Conservation (phyloP, 192 early-diverging fungal genomes). For the Backusella parvicylindrica region DNA sequence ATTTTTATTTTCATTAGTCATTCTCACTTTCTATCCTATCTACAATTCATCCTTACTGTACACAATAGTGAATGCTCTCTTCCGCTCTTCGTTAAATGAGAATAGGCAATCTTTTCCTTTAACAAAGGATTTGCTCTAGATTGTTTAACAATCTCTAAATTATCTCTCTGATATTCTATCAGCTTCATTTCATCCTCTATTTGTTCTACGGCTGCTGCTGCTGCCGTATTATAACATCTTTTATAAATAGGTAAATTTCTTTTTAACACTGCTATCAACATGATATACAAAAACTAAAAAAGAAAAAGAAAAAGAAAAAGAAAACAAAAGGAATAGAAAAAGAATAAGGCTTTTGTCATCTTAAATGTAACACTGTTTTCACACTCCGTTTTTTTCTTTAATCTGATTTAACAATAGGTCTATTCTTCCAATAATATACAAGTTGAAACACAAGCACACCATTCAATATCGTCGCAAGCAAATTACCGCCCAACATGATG, state of each 20-base stretch:
- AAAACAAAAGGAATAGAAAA: neutral
- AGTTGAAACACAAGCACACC: slow-evolving; percentile 77
- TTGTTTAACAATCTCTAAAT: slow-evolving; percentile 23
- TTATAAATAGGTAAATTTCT: neutral
- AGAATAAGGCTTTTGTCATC: neutral
- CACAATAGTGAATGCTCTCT: slow-evolving; percentile 23
- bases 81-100: slow-evolving; percentile 5
- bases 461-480: slow-evolving; percentile 76
- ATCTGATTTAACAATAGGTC: neutral
- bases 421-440: slow-evolving; percentile 34
- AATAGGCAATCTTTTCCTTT: slow-evolving; percentile 18
- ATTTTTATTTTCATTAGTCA: no score
- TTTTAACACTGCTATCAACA: neutral
- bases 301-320: neutral
- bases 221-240: neutral
- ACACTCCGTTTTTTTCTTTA: neutral
- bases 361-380: neutral
- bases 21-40: neutral
- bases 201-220: neutral
- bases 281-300: neutral
- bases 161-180: slow-evolving; percentile 1
- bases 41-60: slow-evolving; percentile 20
- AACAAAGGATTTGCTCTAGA: slow-evolving; percentile 12
- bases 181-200: neutral
- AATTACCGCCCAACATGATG: slow-evolving; percentile 65